Percentiles rank a stretch among this genome's conserved stretches.
phyloP scores from a whole-genome alignment of 2,329 filamentous ascomycete genomes.

The Chaetomium strumarium region DNA sequence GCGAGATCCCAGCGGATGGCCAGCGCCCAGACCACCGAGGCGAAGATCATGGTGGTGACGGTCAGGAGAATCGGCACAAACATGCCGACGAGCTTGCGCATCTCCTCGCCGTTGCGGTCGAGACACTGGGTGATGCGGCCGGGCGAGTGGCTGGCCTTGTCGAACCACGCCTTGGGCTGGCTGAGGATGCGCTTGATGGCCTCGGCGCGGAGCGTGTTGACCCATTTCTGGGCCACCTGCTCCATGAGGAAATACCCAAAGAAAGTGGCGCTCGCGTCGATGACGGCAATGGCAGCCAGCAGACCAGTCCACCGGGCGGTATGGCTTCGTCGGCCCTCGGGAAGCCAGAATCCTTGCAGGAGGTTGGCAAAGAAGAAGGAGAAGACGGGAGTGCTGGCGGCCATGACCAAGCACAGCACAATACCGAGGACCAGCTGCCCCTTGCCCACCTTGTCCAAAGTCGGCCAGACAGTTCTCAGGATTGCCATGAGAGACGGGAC shows the following conservation, averaged over 20 bases:
- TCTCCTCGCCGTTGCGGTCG: conserved; percentile 79
- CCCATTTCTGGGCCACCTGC: conserved; percentile 66
- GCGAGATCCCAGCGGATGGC: conserved; percentile 73
- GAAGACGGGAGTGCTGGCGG: conserved; percentile 59
- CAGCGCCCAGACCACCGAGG: conserved; percentile 71
- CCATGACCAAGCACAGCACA: conserved; percentile 56
- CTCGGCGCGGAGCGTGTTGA: conserved; percentile 61
- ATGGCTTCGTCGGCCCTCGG: conserved; percentile 38
- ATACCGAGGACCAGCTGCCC: conserved; percentile 54
- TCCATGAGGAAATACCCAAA: conserved; percentile 67
- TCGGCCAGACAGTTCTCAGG: conserved; percentile 65
- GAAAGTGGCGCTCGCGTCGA: conserved; percentile 62
- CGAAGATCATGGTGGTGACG: conserved; percentile 58
- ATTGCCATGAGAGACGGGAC: conserved; percentile 45
- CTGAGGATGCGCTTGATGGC: conserved; percentile 64
- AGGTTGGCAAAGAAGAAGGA: conserved; percentile 31
- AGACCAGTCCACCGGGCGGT: conserved; percentile 63
- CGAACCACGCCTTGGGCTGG: conserved; percentile 77
- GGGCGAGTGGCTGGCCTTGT: conserved; percentile 58
- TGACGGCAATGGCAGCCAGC: conserved; percentile 61
- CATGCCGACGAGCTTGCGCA: conserved; percentile 72
- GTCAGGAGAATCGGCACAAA: conserved; percentile 68
- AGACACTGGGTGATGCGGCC: conserved; percentile 63
- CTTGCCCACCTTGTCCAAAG: conserved; percentile 46
- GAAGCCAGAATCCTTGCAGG: conserved; percentile 67